Evolutionary conservation across 2,329 filamentous ascomycete genomes (phyloP), one percentile per base, ranked within the genome.

Genomic region (Periconia sp.): DNA sequence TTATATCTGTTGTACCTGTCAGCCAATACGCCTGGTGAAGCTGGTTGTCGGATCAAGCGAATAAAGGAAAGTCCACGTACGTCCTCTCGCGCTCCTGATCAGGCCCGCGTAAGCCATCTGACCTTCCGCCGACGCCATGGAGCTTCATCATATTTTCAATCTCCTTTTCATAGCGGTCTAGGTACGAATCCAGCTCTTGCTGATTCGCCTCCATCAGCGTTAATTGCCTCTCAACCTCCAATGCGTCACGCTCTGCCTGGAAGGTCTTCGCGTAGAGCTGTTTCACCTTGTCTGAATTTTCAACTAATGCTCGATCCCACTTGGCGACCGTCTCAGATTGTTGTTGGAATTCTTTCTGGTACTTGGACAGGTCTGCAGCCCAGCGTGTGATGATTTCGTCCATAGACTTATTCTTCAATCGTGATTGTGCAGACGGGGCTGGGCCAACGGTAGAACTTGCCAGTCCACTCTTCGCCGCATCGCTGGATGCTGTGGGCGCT

Each of bases 371-470:
- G 64, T 97, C 94, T 0, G 91, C 90, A 2, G 94, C 94, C 94
- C 94, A 99, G 22, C 91, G 85, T 4, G 90, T 96, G 54, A 99
- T 91, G 52, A 99, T 96, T 68, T 99, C 94, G 64, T 99, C 94
- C 88, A 99, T 96, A 0, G 92, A 96, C 75, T 96, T 97, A 72
- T 96, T 96, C 78, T 96, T 96, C 25, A 99, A 78, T 19, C 94
- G 87, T 4, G 92, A 94, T 61, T 95, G 84, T 2, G 78, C 74
- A 43, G 91, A 86, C 12, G 94, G 92, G 3, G 86, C 77, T 1
- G 92, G 90, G 0, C 92, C 92, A 23, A 83, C 78, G 3, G 89
- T 95, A 1, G 91, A 95, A 19, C 85, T 83, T 13, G 83, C 84
- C 35, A 92, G 73, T 19, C 66, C 77, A 17, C 42, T 51, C 39